Evolutionary conservation across 2,329 filamentous ascomycete species (phyloP), one percentile per base, ranked within the genome.

Genomic region (Juglanconis oblonga): DNA sequence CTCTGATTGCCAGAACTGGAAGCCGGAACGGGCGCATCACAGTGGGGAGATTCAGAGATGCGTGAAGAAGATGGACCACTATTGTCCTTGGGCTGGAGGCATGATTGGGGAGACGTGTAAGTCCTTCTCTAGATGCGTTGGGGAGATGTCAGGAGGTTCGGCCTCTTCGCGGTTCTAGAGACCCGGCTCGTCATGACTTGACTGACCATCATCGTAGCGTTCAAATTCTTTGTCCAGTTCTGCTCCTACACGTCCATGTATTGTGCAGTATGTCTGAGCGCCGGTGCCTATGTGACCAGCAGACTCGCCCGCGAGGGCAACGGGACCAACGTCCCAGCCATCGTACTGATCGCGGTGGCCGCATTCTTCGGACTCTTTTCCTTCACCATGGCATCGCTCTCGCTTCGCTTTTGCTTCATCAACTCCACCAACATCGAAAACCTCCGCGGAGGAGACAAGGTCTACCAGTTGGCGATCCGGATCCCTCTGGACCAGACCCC

Each of bases 71-170:
- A 95, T 97, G 89, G 94, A 98, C 64, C 94, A 98, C 70, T 95
- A 93, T 68, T 99, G 95, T 69, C 95, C 94, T 0, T 98, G 89
- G 90, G 93, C 96, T n/a, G 94, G 94, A 4, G 95, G 94, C 29
- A 90, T 97, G 65, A 87, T 99, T 9, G 89, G 87, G 0, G 93
- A 97, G 72, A 92, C 86, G 1, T 86, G 83, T 86, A 68, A 71
- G 83, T 73, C 11, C 8, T 13, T 11, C 5, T 13, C 5, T 13
- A n/a, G 62, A 52, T 48, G 35, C 29, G n/a, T 35, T 5, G 8
- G 13, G 17, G 29, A n/a, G 24, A 5, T 10, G 45, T 14, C 10
- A 5, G 17, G 4, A 31, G 45, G 8, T 8, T 45, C 8, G 13
- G 13, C 6, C n/a, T 9, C 32, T n/a, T 4, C 32, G 33, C 49